Conservation (phyloP, 1,139 yeast genomes). For the Geotrichum cucujoidarum region DNA sequence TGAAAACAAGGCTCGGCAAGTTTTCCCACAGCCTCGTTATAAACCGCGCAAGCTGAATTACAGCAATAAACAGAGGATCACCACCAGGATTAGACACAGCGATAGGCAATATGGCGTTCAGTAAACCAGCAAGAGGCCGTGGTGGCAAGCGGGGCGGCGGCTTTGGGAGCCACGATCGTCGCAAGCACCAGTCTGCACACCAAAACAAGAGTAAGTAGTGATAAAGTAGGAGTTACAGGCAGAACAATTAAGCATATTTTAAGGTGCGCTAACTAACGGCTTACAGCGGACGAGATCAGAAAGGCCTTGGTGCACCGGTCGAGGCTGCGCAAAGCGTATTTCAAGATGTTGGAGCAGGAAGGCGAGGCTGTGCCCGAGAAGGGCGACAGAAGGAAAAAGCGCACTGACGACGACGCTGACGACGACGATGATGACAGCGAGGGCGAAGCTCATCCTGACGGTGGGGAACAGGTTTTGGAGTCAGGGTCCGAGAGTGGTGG, state of each 20-base stretch:
- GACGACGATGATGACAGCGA: conserved; percentile 16
- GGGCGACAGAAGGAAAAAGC: conserved; percentile 16
- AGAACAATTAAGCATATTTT: too few relatives aligned
- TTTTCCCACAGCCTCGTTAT: too few relatives aligned
- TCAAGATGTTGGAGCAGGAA: conserved; percentile 72
- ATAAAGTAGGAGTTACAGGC: not conserved
- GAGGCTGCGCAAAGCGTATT: conserved; percentile 74
- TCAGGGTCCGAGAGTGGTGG: not conserved
- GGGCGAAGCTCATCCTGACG: not conserved
- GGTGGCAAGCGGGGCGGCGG: conserved; percentile 2
- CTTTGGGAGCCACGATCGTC: conserved; percentile 7
- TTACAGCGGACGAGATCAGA: conserved; percentile 58
- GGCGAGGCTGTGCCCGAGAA: conserved; percentile 37
- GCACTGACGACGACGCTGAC: conserved; percentile 27
- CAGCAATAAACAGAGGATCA: too few relatives aligned
- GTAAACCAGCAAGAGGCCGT: not conserved
- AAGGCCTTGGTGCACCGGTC: conserved; percentile 75
- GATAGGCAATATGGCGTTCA: not conserved
- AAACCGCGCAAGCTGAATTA: too few relatives aligned
- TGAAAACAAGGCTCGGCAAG: not conserved
- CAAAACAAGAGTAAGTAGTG: conserved; percentile 3
- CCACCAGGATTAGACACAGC: too few relatives aligned
- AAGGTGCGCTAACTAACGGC: too few relatives aligned
- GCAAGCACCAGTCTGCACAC: conserved; percentile 13
- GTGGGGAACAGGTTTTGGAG: not conserved